These are phyloP conservation scores for Irpex sp. DNA, from an alignment of 1,284 basidiomycete species.

Conservation along the genomic window DNA sequence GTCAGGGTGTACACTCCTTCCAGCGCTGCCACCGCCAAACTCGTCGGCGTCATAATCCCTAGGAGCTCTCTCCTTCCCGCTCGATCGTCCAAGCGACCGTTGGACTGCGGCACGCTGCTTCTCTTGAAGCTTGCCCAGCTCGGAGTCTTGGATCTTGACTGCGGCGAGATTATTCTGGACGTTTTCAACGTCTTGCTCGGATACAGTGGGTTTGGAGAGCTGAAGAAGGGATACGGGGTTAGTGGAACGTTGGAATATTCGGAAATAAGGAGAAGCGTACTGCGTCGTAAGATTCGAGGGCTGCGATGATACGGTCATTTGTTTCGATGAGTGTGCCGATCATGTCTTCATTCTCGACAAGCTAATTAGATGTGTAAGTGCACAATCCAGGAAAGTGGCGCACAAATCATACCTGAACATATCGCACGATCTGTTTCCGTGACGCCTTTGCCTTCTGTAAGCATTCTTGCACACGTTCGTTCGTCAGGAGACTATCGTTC, in stretches of 20 bases:
- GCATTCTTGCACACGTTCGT: constrained; percentile 88
- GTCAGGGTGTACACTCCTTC: constrained; percentile 70
- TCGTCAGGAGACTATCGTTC: constrained; percentile 82
- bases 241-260: neutral
- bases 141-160: constrained; percentile 53
- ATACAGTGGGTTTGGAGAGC: constrained; percentile 47
- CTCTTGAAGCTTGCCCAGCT: constrained; percentile 72
- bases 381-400: neutral
- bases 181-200: constrained; percentile 45
- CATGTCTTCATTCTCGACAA: constrained; percentile 93
- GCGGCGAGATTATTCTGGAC: constrained; percentile 57
- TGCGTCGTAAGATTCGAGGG: constrained; percentile 90
- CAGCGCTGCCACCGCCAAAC: neutral
- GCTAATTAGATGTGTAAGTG: constrained; percentile 45
- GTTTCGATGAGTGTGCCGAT: constrained; percentile 94
- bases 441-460: constrained; percentile 84
- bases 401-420: constrained; percentile 75
- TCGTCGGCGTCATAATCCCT: neutral
- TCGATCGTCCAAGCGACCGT: constrained; percentile 37
- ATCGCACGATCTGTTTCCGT: constrained; percentile 88
- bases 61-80: constrained; percentile 24
- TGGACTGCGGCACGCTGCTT: constrained; percentile 70
- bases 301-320: constrained; percentile 91
- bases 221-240: constrained; percentile 25
- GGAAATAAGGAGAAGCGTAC: too few species aligned